phyloP scores from a whole-genome alignment of 495 filamentous ascomycete genomes.

The Bryoglossum gracile region DNA sequence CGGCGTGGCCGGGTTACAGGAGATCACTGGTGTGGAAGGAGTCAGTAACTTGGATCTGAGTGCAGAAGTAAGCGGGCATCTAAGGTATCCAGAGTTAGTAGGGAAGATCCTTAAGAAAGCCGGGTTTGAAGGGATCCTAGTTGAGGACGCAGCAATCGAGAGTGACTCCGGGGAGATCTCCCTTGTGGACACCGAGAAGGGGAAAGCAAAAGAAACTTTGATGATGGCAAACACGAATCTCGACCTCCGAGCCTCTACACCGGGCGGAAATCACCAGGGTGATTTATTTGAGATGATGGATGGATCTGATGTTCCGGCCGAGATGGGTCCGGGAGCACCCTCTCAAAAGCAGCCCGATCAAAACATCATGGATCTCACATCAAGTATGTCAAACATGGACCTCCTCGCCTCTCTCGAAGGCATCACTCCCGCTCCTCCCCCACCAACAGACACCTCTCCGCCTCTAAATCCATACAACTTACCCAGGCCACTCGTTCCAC shows the following conservation, averaged over 20 bases:
- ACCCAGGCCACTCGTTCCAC: no score
- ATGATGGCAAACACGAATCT: background rate
- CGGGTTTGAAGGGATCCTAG: constrained; percentile 41
- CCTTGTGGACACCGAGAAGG: constrained; percentile 8
- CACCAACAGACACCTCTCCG: background rate
- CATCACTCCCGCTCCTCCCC: background rate
- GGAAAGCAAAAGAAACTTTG: background rate
- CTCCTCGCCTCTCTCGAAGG: background rate
- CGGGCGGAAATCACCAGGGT: background rate
- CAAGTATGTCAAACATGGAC: background rate
- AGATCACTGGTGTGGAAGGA: constrained; percentile 42
- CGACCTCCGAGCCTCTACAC: background rate
- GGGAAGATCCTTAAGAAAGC: constrained; percentile 46
- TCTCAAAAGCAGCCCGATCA: no score
- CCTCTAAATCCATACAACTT: background rate
- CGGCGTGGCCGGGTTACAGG: constrained; percentile 51
- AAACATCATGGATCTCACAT: no score
- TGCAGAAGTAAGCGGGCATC: constrained; percentile 44
- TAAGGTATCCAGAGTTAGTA: constrained; percentile 45
- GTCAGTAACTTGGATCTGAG: constrained; percentile 51
- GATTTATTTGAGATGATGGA: background rate
- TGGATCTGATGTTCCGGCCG: no score
- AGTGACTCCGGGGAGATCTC: constrained; percentile 28
- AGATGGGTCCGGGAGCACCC: no score
- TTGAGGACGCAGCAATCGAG: constrained; percentile 36